Evolutionary conservation across 306 rosid species (phyloP).

Genomic region (Alnus glutinosa): DNA sequence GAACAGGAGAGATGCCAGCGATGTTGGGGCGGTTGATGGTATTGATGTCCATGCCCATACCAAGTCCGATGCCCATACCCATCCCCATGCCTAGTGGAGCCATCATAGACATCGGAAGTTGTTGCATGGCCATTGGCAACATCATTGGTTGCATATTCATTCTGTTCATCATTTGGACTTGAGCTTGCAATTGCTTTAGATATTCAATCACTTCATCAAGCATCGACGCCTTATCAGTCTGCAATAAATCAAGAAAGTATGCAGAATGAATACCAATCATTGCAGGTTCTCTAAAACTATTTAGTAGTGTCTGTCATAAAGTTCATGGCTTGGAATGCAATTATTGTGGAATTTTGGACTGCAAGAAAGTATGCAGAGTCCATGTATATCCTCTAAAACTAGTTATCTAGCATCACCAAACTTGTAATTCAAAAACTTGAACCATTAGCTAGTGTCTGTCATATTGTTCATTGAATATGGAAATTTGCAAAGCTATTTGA

Average conservation of each 20-base stretch:
- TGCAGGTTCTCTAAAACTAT: not conserved
- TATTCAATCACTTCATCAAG: slow-evolving; percentile 94
- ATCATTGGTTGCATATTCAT: slow-evolving; percentile 71
- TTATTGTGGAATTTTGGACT: not conserved
- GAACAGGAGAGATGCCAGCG: slow-evolving; percentile 52
- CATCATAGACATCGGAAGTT: slow-evolving; percentile 86
- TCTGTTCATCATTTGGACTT: slow-evolving; percentile 73
- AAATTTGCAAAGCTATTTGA: too few relatives aligned
- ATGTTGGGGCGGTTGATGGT: slow-evolving; percentile 46
- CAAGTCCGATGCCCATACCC: slow-evolving; percentile 65
- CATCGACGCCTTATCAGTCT: slow-evolving; percentile 97
- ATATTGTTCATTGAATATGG: too few relatives aligned
- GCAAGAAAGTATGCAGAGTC: not conserved
- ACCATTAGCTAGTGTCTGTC: too few relatives aligned
- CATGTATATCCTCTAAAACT: not conserved
- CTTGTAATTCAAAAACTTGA: too few relatives aligned
- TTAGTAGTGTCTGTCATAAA: not conserved
- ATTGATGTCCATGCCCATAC: slow-evolving; percentile 65
- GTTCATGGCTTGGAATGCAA: not conserved
- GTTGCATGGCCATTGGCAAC: slow-evolving; percentile 79
- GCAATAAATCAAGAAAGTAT: slow-evolving; percentile 9
- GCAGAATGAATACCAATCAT: not conserved
- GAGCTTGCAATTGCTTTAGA: slow-evolving; percentile 89
- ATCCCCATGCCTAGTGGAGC: slow-evolving; percentile 61
- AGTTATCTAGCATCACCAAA: too few relatives aligned